Percentiles rank a stretch among this genome's conserved stretches.
Evolutionary conservation across 768 basidiomycete species (phyloP).

Genomic region (Amanita polypyramis): DNA sequence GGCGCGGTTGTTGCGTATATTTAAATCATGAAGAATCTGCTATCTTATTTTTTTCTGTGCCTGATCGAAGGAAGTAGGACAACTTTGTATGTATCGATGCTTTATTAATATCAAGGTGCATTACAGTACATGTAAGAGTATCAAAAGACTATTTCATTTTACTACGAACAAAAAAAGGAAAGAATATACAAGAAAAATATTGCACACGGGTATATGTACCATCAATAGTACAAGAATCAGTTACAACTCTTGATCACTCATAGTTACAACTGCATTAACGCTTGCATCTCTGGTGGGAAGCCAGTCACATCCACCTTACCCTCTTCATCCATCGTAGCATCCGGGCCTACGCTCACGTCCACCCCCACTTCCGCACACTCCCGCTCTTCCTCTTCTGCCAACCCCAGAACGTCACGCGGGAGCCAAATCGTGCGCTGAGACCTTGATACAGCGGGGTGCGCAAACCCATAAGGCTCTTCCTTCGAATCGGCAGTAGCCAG

Average conservation of each 20-base stretch:
- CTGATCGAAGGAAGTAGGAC: background rate
- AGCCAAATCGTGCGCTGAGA: conserved; percentile 82
- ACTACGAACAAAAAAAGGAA: too few relatives aligned
- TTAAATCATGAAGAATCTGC: conserved; percentile 28
- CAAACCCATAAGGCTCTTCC: conserved; percentile 58
- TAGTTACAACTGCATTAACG: too few relatives aligned
- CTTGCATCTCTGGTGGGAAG: conserved; percentile 22
- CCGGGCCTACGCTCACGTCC: conserved; percentile 27
- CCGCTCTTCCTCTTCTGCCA: conserved; percentile 52
- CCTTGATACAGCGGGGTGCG: conserved; percentile 72
- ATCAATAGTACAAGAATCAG: too few relatives aligned
- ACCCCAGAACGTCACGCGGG: conserved; percentile 59
- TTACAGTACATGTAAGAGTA: too few relatives aligned
- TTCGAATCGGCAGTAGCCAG: conserved; percentile 4
- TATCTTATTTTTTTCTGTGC: too few relatives aligned
- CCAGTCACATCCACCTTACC: conserved; percentile 28
- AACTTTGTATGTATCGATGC: too few relatives aligned
- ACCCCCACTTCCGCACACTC: conserved; percentile 53
- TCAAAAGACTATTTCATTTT: too few relatives aligned
- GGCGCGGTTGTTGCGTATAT: conserved; percentile 71
- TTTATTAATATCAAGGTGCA: too few relatives aligned
- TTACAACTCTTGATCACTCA: too few relatives aligned
- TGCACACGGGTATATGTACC: background rate
- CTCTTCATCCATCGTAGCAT: conserved; percentile 21
- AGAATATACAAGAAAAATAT: background rate